Evolutionary conservation across 2,329 filamentous ascomycete genomes (phyloP).

Genomic region (Graphium sp.): DNA sequence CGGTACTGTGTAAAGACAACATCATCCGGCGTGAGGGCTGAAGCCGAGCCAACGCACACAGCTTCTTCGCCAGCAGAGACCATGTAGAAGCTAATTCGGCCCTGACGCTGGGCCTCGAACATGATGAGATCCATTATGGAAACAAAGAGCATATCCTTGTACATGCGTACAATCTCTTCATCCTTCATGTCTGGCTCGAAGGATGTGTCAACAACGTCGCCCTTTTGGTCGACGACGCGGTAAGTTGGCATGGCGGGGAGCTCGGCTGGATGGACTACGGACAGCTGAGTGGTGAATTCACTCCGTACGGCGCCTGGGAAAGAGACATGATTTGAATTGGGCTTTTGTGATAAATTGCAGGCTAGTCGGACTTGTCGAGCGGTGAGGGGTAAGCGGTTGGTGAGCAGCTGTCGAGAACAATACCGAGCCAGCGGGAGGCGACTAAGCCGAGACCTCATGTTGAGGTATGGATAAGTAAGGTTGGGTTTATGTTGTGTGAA

Average conservation of each 20-base stretch:
- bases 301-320: conserved; percentile 95
- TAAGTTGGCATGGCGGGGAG: conserved; percentile 75
- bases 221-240: conserved; percentile 80
- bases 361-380: conserved; percentile 15
- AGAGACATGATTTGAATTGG: conserved; percentile 37
- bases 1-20: conserved; percentile 91
- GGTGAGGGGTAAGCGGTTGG: conserved; percentile 6
- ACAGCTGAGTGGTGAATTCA: conserved; percentile 68
- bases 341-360: conserved; percentile 37
- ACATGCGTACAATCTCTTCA: conserved; percentile 39
- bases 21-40: conserved; percentile 67
- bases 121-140: conserved; percentile 93
- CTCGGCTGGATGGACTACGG: conserved; percentile 58
- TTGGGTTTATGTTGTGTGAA: too few species aligned
- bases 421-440: conserved; percentile 9
- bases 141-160: conserved; percentile 48
- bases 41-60: conserved; percentile 76
- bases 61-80: conserved; percentile 90
- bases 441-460: conserved; percentile 17
- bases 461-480: conserved; percentile 1
- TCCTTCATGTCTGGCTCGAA: conserved; percentile 55
- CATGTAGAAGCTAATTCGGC: conserved; percentile 94
- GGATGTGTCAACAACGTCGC: conserved; percentile 59
- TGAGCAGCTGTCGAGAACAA: conserved; percentile 7
- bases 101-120: conserved; percentile 94